These are phyloP conservation scores for Cinnamomum micranthum DNA, from an alignment of 164 flowering plant genomes.

Conservation along the genomic window DNA sequence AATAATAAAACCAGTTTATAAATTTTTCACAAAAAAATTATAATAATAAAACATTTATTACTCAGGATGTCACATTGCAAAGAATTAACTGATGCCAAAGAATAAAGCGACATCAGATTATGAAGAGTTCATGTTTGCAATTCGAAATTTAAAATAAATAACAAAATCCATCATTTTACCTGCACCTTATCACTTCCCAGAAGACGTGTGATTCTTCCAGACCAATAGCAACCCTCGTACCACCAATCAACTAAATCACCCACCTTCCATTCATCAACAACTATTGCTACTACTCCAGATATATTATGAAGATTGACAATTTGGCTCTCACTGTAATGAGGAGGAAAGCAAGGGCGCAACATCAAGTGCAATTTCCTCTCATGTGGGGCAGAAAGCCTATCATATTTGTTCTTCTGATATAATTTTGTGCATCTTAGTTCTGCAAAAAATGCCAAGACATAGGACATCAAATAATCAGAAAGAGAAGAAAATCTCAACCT, in stretches of 20 bases:
- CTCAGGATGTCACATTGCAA: too few relatives aligned
- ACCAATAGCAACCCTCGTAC: slow-evolving; percentile 64
- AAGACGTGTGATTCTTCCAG: slow-evolving; percentile 45
- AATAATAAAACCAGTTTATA: too few relatives aligned
- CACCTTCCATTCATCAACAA: slow-evolving; percentile 52
- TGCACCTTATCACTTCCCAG: slow-evolving; percentile 39
- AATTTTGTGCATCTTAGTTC: slow-evolving; percentile 24
- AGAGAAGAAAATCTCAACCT: neutral
- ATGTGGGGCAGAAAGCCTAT: slow-evolving; percentile 7
- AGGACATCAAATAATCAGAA: neutral
- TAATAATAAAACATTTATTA: too few relatives aligned
- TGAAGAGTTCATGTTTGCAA: too few relatives aligned
- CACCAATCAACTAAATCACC: slow-evolving; percentile 92
- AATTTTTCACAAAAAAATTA: too few relatives aligned
- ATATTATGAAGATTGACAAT: slow-evolving; percentile 25
- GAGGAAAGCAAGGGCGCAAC: slow-evolving; percentile 80
- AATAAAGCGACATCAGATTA: too few relatives aligned
- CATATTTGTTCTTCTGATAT: slow-evolving; percentile 28
- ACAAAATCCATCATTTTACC: slow-evolving; percentile 33
- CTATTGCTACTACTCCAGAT: slow-evolving; percentile 44
- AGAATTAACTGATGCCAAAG: too few relatives aligned
- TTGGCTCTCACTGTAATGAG: slow-evolving; percentile 33
- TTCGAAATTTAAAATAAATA: neutral
- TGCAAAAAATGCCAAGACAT: slow-evolving; percentile 14
- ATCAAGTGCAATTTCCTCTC: slow-evolving; percentile 38